Evolutionary conservation across 2,329 filamentous ascomycete species (phyloP).

Genomic region (Colletotrichum chrysophilum): DNA sequence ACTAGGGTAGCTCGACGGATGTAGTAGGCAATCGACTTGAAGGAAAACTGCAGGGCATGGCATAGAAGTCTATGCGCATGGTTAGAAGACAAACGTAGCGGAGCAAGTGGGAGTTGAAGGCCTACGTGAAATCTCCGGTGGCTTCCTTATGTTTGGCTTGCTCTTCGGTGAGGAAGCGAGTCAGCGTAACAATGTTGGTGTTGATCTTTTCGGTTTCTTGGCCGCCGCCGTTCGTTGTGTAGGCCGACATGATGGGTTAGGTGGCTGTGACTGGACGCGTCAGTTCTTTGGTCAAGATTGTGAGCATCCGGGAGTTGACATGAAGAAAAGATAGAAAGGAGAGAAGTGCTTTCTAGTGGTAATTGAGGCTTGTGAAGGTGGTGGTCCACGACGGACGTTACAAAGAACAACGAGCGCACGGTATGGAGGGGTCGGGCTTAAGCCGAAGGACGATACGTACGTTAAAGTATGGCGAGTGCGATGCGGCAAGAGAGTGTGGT

Average conservation of each 20-base stretch:
- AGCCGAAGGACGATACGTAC: neutral
- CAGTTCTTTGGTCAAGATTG: neutral
- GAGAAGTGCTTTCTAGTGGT: neutral
- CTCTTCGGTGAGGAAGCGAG: constrained; percentile 94
- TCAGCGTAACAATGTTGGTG: constrained; percentile 94
- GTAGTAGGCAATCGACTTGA: constrained; percentile 99
- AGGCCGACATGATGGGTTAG: constrained; percentile 20
- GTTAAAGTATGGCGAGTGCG: neutral
- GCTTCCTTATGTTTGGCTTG: constrained; percentile 92
- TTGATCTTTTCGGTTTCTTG: constrained; percentile 81
- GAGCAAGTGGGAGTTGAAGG: constrained; percentile 20
- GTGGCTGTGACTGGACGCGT: neutral
- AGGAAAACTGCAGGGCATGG: constrained; percentile 98
- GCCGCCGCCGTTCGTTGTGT: constrained; percentile 42
- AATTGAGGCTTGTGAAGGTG: constrained; percentile 11
- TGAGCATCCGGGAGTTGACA: neutral
- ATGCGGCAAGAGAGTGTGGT: neutral
- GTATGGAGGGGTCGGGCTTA: neutral
- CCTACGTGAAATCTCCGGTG: constrained; percentile 97
- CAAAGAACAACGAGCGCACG: neutral
- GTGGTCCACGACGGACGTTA: neutral
- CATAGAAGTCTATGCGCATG: constrained; percentile 74
- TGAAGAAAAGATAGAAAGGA: neutral
- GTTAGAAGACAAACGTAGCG: neutral
- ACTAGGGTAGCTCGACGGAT: constrained; percentile 95